phyloP scores from a whole-genome alignment of 345 rosid species.

The Microthlaspi erraticum region DNA sequence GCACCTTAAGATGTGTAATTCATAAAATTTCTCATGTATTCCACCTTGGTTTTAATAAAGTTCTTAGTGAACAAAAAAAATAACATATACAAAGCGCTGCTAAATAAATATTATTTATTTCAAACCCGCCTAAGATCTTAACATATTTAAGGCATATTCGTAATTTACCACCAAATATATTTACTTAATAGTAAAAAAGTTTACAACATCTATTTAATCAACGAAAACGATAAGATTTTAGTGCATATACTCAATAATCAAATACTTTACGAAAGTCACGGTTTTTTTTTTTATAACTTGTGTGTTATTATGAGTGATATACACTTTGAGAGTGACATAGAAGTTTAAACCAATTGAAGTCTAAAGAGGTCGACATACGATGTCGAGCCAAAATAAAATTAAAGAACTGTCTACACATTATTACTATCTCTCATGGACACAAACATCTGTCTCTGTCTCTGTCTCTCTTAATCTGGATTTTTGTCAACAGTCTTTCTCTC shows the following conservation, averaged over 20 bases:
- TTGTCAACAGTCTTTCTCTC: conserved; percentile 10
- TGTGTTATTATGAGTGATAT: neutral
- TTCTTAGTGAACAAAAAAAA: too few species aligned
- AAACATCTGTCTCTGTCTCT: conserved; percentile 18
- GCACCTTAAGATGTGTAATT: too few species aligned
- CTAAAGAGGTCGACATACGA: neutral
- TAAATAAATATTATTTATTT: too few species aligned
- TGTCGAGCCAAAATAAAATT: conserved; percentile 17
- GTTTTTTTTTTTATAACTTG: neutral
- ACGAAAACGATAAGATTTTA: neutral
- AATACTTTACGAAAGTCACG: neutral
- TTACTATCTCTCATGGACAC: conserved; percentile 2
- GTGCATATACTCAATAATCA: neutral
- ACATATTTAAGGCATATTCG: too few species aligned
- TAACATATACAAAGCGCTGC: too few species aligned
- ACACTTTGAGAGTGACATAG: conserved; percentile 5
- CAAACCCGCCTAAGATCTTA: too few species aligned
- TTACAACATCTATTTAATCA: neutral
- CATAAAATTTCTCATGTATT: too few species aligned
- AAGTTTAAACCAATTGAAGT: neutral
- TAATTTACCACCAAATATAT: too few species aligned
- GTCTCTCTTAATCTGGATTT: neutral
- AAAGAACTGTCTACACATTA: conserved; percentile 26
- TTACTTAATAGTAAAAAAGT: too few species aligned
- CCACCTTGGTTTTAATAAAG: too few species aligned